phyloP scores from a whole-genome alignment of 257 asterid genomes.

The Rubia yunnanensis region DNA sequence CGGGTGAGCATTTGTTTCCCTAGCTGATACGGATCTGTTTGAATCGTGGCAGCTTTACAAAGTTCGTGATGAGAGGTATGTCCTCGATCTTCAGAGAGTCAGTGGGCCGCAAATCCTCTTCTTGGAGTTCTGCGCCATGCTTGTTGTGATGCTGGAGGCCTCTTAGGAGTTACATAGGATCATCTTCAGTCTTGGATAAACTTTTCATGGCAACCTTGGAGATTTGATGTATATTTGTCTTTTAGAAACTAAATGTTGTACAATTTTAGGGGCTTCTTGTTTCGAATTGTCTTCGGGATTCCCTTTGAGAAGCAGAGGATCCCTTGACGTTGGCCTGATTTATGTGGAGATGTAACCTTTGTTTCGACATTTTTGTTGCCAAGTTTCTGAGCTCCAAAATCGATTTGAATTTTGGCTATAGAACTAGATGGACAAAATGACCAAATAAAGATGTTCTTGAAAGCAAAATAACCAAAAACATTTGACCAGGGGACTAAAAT shows the following conservation, averaged over 20 bases:
- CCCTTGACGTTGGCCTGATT: background rate
- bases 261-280: background rate
- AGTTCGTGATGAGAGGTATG: conserved; percentile 57
- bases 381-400: background rate
- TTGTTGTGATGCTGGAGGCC: conserved; percentile 55
- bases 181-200: background rate
- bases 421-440: no score
- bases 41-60: conserved; percentile 67
- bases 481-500: background rate
- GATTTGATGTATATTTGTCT: conserved; percentile 1
- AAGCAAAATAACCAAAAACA: background rate
- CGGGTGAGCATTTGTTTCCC: background rate
- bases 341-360: background rate
- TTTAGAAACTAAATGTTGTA: background rate
- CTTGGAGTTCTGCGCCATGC: conserved; percentile 84
- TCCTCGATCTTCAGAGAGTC: conserved; percentile 87
- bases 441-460: no score
- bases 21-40: conserved; percentile 10
- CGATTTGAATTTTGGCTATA: no score
- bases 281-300: background rate
- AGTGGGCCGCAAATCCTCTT: conserved; percentile 85
- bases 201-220: background rate
- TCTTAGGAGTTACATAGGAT: conserved; percentile 14
- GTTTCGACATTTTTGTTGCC: background rate
- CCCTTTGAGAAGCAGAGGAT: background rate